Evolutionary conservation across 768 basidiomycete genomes (phyloP), one percentile per base, ranked within the genome.

Genomic region (Suillus luteus): DNA sequence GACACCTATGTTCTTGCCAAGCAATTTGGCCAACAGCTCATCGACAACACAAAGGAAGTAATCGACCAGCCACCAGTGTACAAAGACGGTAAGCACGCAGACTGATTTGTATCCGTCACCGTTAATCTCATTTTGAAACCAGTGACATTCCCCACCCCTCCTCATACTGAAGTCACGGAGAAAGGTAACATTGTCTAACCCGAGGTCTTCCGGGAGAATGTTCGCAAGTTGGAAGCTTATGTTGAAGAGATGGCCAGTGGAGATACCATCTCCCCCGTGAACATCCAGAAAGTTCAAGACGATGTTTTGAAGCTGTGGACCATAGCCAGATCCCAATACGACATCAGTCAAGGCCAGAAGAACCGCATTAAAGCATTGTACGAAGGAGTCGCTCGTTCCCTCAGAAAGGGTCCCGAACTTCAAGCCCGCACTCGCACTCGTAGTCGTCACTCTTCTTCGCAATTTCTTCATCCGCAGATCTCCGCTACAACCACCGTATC

Each of bases 81-180:
- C 79, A 96, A 96, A 79, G 96, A 98, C 82, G 93, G 95, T 93
- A 72, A 67, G 90, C 80, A 58, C 10, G 3, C 38, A 3, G 19
- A 58, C n/a, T 24, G 10, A 11, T 41, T 43, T 27, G n/a, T 41
- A 24, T 38, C 33, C 22, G 4, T 60, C 57, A 62, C 6, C 11
- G 41, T 66, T 62, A 22, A 64, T 60, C 54, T 55, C 59, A 33
- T 64, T 24, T 15, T 60, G 49, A 24, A 17, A 52, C 2, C 55
- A 94, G 93, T 99, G 33, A 99, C 96, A n/a, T 97, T 99, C 87
- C 97, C 97, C 2, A 99, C 96, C 41, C 97, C 96, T 10, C 97
- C 97, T 43, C 88, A 89, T 71, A 98, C 96, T 8, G 93, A 96
- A 74, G 91, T 99, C 69, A 94, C 89, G 11, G 88, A 86, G 55